phyloP scores from a whole-genome alignment of 768 basidiomycete genomes.

The Udeniomyces megalosporus region DNA sequence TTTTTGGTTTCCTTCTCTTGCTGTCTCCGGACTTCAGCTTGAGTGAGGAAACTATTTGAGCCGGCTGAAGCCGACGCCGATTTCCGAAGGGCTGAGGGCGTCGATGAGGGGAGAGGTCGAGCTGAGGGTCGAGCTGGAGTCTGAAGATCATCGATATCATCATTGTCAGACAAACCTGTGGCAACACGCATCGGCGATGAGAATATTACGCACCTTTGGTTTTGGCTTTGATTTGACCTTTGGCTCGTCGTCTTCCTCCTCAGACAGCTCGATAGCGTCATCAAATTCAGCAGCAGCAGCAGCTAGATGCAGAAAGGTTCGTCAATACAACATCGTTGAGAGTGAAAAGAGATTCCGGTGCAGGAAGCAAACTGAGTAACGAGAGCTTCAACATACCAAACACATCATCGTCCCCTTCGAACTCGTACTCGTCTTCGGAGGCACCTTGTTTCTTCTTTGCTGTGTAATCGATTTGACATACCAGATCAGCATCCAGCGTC shows the following conservation, averaged over 20 bases:
- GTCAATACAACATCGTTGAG: background rate
- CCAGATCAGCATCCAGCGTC: no score
- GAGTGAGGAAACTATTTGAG: slow-evolving; percentile 48
- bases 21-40: slow-evolving; percentile 59
- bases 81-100: slow-evolving; percentile 17
- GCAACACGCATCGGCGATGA: no score
- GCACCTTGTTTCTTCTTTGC: background rate
- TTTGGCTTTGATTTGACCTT: background rate
- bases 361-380: no score
- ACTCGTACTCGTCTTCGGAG: slow-evolving; percentile 15
- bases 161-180: background rate
- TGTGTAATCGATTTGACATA: no score
- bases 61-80: background rate
- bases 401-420: slow-evolving; percentile 6
- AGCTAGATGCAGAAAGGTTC: background rate
- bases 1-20: slow-evolving; percentile 72
- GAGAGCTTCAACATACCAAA: slow-evolving; percentile 12
- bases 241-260: background rate
- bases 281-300: slow-evolving; percentile 10
- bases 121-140: background rate
- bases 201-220: no score
- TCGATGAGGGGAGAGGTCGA: slow-evolving; percentile 12
- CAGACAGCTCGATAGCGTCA: background rate
- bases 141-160: background rate
- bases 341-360: background rate